Evolutionary conservation across 2,329 filamentous ascomycete genomes (phyloP).

Genomic region (Pestalotiopsis sp.): DNA sequence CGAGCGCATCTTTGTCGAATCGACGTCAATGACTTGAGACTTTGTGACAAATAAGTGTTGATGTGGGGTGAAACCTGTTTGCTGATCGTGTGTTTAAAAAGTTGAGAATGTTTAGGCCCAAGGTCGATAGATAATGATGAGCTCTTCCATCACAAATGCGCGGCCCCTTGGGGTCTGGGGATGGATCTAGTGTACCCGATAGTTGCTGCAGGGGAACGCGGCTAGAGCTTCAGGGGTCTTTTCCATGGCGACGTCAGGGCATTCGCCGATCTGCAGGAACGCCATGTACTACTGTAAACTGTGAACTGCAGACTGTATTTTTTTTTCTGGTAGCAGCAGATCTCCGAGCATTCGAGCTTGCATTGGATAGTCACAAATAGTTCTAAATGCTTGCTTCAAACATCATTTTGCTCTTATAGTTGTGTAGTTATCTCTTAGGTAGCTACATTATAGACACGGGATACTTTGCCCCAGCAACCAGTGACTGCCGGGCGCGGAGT

Average conservation of each 20-base stretch:
- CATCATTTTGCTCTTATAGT: too few species aligned
- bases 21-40: background rate
- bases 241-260: background rate
- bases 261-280: background rate
- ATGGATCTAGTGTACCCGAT: background rate
- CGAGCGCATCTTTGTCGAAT: constrained; percentile 29
- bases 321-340: too few species aligned
- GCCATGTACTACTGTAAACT: background rate
- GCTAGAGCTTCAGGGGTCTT: background rate
- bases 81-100: background rate
- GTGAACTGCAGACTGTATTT: background rate
- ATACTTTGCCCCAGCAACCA: background rate
- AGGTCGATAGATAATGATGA: background rate
- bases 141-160: background rate
- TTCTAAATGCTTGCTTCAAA: too few species aligned
- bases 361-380: too few species aligned
- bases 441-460: too few species aligned
- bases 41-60: background rate
- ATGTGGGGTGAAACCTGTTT: background rate
- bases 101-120: background rate
- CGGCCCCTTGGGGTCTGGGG: background rate
- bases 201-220: constrained; percentile 5
- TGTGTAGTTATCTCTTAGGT: too few species aligned
- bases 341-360: too few species aligned
- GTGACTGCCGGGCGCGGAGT: background rate